Evolutionary conservation across 129 eudicot species (phyloP), one percentile per base, ranked within the genome.

Genomic region (Artemisia argyi): DNA sequence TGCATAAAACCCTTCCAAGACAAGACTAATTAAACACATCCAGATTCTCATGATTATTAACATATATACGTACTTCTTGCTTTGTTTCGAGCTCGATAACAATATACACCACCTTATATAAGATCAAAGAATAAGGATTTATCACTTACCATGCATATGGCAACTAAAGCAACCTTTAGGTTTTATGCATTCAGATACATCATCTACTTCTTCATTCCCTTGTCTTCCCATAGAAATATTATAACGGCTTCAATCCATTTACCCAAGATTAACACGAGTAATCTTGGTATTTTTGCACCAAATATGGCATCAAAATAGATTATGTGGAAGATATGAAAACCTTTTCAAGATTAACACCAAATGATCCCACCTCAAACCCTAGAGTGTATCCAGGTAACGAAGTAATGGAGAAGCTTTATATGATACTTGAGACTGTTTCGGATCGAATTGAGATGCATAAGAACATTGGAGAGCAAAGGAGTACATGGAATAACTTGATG

Each of bases 381-480:
- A 19, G 55, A 20, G 14, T 11, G 13, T 7, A 0, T 65, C 48
- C 28, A 15, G 73, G 6, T 35, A 1, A 44, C 22, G 61, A 76
- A 30, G 78, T 73, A 57, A 73, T 69, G 26, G 78, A 66, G 47
- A 88, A 83, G 80, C 79, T 85, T 47, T 85, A 82, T 47, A 65
- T 65, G 54, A 68, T 85, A 32, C 9, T 79, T 50, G 90, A 85
- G 61, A 79, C 81, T 1, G 87, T 85, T 46, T 82, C 85, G 1
- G 87, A 82, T 54, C 73, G 87, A 0, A 82, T 85, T 8, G 89
- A 85, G 76, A 85, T 82, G 84, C 89, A 85, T 73, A 82, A 63
- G 46, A 85, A 82, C 63, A 52, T 85, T 9, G 81, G 81, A 42
- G 80, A 85, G 48, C 90, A 85, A 66, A 75, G 90, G 57, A 65